Base-by-base conservation (phyloP, 257 asterid species). In the Penstemon barbatus region DNA sequence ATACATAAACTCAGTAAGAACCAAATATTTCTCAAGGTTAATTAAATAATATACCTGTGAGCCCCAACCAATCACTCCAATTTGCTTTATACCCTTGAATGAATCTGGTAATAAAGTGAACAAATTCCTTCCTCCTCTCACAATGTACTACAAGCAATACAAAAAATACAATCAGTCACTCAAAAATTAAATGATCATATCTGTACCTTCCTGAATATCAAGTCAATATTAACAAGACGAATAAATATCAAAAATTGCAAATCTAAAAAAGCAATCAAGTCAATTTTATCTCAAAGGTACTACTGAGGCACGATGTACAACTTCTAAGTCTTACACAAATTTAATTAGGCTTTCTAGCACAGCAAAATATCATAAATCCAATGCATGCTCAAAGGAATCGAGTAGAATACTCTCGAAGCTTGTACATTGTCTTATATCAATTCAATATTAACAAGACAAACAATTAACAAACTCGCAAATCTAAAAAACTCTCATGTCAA, bases 61-160 rank as follows among this genome's bases (percentile, higher is more conserved):
- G 9, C 98, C 98, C 98, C 98, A 93, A 56, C 98, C 98, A 54
- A 93, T 90, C 56, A 90, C 97, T 56, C 98, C 98, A 79, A 93
- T 90, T 86, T 93, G 98, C 81, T 90, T 93, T 49, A 93, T 75
- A 11, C 96, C 97, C 79, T 90, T 93, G 74, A 93, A 93, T 46
- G 98, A 95, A 66, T 88, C 95, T 0, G 97, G 97, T 84, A 93
- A 77, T 72, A 81, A 56, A 66, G 79, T 84, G 85, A 93, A 93
- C 88, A 93, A 79, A 68, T 93, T 79, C 75, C 97, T 93, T 13
- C 98, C 98, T 81, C 98, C 98, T 78, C 87, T 85, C 75, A 93
- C 98, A 84, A 93, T 90, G 84, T 78, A 90, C 98, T 90, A 48
- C 79, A 80, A 38, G 51, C 40, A 61, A 77, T 8, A 49, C 37